These are phyloP conservation scores for Boletus barrowsii DNA, from an alignment of 768 basidiomycete species.

Conservation along the genomic window DNA sequence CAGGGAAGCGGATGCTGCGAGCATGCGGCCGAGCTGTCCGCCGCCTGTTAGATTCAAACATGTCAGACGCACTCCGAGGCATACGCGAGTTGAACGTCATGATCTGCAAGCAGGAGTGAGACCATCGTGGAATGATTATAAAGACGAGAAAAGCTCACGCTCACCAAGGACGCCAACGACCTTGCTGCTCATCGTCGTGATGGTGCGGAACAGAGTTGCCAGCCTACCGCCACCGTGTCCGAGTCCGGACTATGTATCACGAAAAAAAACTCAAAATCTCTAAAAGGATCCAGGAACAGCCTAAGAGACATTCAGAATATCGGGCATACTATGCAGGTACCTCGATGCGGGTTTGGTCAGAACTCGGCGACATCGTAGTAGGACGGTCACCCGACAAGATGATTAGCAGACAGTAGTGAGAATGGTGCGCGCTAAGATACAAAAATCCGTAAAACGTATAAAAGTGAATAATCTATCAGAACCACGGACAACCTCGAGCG, in stretches of 20 bases:
- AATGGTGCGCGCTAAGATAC: conserved; percentile 18
- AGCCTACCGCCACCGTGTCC: too few species aligned
- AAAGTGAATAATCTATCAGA: conserved; percentile 22
- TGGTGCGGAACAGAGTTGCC: too few species aligned
- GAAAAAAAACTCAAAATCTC: too few species aligned
- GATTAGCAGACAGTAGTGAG: conserved; percentile 4
- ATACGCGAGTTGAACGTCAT: background rate
- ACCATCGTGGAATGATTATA: background rate
- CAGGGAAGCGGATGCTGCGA: conserved; percentile 83
- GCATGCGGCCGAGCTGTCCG: conserved; percentile 97
- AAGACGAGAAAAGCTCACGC: conserved; percentile 18
- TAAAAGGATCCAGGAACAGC: too few species aligned
- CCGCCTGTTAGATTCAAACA: conserved; percentile 57
- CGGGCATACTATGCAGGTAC: too few species aligned
- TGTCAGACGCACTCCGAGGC: background rate
- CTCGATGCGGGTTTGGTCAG: too few species aligned
- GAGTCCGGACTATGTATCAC: too few species aligned
- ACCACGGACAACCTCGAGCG: background rate
- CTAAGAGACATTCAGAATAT: too few species aligned
- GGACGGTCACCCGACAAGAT: too few species aligned
- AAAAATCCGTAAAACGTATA: conserved; percentile 12
- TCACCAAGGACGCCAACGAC: conserved; percentile 29
- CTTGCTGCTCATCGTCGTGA: conserved; percentile 23
- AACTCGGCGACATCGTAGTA: too few species aligned
- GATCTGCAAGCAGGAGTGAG: conserved; percentile 15